Percentiles rank a stretch among this genome's conserved stretches.
Conservation (phyloP, 1,284 basidiomycete genomes). For the Malassezia brasiliensis region DNA sequence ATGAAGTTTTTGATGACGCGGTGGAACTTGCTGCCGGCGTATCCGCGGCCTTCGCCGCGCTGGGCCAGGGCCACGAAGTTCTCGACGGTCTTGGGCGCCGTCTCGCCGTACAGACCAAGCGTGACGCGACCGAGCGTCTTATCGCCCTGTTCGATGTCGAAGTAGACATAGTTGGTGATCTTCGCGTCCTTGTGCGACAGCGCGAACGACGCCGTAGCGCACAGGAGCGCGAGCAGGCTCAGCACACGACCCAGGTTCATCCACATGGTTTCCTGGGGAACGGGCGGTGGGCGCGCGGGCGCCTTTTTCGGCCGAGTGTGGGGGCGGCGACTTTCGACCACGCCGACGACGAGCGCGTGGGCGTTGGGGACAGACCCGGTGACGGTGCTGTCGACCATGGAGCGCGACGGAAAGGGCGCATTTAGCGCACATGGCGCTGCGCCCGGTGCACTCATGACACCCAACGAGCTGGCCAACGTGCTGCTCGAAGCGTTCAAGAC, state of each 20-base stretch:
- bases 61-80: conserved; percentile 45
- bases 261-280: not conserved
- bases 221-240: not conserved
- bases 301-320: not conserved
- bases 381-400: not conserved
- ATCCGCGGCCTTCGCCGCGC: conserved; percentile 61
- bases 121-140: conserved; percentile 37
- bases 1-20: conserved; percentile 60
- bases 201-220: conserved; percentile 1
- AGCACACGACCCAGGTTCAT: not conserved
- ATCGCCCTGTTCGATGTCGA: conserved; percentile 42
- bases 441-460: conserved; percentile 10
- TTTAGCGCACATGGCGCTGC: not conserved
- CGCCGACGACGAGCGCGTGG: too few relatives aligned
- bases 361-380: too few relatives aligned
- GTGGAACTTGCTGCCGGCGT: conserved; percentile 62
- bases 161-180: conserved; percentile 38
- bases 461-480: conserved; percentile 23
- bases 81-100: conserved; percentile 38
- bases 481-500: conserved; percentile 32
- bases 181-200: conserved; percentile 19
- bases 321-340: not conserved
- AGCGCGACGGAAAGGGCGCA: not conserved
- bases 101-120: conserved; percentile 38
- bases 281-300: not conserved